A percentile compares a stretch with the other conserved stretches of the same genome.
Conservation (phyloP, 306 rosid genomes). For the Ziziphus jujuba region DNA sequence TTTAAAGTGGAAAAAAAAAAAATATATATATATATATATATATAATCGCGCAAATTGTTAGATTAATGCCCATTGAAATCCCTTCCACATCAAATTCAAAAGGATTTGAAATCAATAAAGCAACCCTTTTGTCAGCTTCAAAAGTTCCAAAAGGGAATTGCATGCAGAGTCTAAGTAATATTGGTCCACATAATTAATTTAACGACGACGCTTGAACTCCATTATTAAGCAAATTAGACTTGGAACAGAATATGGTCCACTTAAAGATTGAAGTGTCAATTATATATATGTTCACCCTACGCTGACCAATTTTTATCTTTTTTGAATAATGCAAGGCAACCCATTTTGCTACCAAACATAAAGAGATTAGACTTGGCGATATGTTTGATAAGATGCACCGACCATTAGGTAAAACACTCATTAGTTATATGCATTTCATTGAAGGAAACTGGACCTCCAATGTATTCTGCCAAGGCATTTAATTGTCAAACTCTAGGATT, state of each 20-base stretch:
- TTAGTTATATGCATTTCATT: not conserved
- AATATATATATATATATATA: no score
- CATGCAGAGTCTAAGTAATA: not conserved
- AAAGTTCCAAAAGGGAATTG: not conserved
- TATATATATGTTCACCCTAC: not conserved
- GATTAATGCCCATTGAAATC: no score
- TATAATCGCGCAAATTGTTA: no score
- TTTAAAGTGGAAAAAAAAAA: no score
- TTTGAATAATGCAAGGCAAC: not conserved
- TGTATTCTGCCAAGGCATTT: not conserved
- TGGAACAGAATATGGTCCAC: not conserved
- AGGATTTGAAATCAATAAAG: no score
- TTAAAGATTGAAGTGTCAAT: not conserved
- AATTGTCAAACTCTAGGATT: no score
- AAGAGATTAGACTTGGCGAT: not conserved
- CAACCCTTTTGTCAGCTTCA: no score
- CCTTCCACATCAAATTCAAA: no score
- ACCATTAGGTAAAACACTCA: constrained; percentile 6
- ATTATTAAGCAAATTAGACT: not conserved
- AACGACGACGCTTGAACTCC: not conserved
- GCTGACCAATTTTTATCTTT: not conserved
- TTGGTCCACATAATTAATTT: not conserved
- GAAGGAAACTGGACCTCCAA: not conserved
- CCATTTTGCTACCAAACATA: constrained; percentile 1
- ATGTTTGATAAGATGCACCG: not conserved